A percentile compares a stretch with the other conserved stretches of the same genome.
phyloP scores from a whole-genome alignment of 306 rosid genomes.

The Casuarina cunninghamiana region DNA sequence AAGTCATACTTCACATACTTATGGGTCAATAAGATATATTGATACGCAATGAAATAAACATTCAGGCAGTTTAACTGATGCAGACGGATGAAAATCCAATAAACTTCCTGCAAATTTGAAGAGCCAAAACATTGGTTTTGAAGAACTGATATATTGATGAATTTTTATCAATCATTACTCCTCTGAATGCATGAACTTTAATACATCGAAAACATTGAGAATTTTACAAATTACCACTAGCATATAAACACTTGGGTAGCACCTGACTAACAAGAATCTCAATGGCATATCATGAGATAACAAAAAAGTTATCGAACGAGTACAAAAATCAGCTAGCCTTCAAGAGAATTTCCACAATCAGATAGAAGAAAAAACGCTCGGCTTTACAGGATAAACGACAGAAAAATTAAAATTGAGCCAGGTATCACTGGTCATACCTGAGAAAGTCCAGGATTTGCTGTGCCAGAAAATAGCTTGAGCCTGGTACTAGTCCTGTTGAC shows the following conservation, averaged over 20 bases:
- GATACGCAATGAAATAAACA: background rate
- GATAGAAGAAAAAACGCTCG: background rate
- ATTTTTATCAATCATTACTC: background rate
- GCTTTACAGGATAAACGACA: background rate
- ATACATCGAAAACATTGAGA: background rate
- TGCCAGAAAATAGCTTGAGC: slow-evolving; percentile 84
- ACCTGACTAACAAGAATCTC: background rate
- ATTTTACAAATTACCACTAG: background rate
- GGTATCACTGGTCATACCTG: slow-evolving; percentile 59
- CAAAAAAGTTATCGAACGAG: background rate
- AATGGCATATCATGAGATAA: background rate
- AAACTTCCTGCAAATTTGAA: background rate
- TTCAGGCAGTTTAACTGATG: background rate
- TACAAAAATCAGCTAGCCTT: background rate
- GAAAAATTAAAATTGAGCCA: no score
- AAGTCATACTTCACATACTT: background rate
- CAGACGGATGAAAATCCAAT: background rate
- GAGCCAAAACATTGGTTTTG: background rate
- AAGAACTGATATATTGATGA: no score
- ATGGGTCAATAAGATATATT: background rate
- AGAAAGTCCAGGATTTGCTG: slow-evolving; percentile 85
- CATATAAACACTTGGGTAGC: background rate
- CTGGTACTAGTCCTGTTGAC: slow-evolving; percentile 43
- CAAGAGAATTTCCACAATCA: background rate
- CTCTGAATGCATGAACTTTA: background rate